phyloP scores from a whole-genome alignment of 371 early-diverging fungal species.

The Mucor piriformis region DNA sequence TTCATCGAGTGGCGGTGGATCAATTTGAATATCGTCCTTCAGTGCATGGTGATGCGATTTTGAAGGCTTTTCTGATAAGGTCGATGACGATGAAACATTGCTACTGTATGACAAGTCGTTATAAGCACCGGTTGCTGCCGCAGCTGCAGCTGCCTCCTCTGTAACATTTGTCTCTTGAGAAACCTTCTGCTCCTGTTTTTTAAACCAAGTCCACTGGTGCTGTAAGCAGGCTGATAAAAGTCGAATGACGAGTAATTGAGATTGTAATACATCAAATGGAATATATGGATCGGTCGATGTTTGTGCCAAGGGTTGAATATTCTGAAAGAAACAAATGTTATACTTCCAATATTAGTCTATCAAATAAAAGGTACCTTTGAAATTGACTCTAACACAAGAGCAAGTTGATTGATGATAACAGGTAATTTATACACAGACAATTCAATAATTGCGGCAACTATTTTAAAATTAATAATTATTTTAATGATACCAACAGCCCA shows the following conservation, averaged over 20 bases:
- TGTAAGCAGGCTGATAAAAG: conserved; percentile 74
- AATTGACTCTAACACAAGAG: conserved; percentile 58
- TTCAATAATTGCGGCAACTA: conserved; percentile 63
- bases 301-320: conserved; percentile 37
- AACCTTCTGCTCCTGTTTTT: conserved; percentile 39
- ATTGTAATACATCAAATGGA: conserved; percentile 66
- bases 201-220: conserved; percentile 70
- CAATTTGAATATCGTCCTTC: conserved; percentile 29
- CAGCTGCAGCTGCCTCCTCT: conserved; percentile 22
- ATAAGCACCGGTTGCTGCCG: conserved; percentile 24
- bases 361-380: conserved; percentile 50
- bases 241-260: conserved; percentile 74
- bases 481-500: neutral
- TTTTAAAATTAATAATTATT: neutral
- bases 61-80: conserved; percentile 2
- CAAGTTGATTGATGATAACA: conserved; percentile 54
- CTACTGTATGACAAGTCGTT: neutral
- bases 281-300: conserved; percentile 50
- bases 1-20: conserved; percentile 82
- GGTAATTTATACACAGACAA: conserved; percentile 57
- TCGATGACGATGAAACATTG: neutral
- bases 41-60: neutral
- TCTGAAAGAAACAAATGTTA: conserved; percentile 2
- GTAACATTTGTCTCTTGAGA: conserved; percentile 16
- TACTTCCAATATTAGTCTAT: neutral